A percentile compares a stretch with the other conserved stretches of the same genome.
Evolutionary conservation across 148 eudicot genomes (phyloP).

Genomic region (Bassia scoparia): DNA sequence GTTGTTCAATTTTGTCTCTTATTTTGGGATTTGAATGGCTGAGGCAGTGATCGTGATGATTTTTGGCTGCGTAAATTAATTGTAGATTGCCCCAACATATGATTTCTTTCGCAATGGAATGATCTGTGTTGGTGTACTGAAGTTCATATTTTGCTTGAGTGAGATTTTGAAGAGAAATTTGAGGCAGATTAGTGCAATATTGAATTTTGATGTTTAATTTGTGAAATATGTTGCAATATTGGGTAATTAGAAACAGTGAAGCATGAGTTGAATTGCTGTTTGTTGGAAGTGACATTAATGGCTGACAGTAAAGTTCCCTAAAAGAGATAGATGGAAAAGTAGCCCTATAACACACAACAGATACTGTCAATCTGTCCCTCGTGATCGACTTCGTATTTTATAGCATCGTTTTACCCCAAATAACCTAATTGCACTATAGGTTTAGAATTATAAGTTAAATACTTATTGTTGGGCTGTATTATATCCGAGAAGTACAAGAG

Average conservation of each 20-base stretch:
- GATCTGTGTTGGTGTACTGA: neutral
- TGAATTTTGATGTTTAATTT: neutral
- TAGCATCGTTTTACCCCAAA: neutral
- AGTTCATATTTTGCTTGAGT: neutral
- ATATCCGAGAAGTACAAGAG: neutral
- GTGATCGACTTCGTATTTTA: too few relatives aligned
- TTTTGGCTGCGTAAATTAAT: neutral
- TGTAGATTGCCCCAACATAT: neutral
- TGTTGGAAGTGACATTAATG: too few relatives aligned
- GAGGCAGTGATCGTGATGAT: neutral
- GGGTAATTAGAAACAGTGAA: neutral
- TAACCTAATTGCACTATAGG: neutral
- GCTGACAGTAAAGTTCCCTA: too few relatives aligned
- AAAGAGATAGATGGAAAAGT: too few relatives aligned
- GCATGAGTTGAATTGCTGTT: too few relatives aligned
- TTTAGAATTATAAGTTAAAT: too few relatives aligned
- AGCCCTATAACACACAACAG: too few relatives aligned
- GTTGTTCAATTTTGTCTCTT: neutral
- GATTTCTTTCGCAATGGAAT: neutral
- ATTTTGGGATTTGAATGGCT: slow-evolving; percentile 1
- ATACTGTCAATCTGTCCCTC: too few relatives aligned
- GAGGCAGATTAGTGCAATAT: neutral
- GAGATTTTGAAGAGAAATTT: neutral
- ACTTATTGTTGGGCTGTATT: too few relatives aligned
- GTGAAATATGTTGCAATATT: neutral